Percentiles rank a stretch among this genome's conserved stretches.
phyloP scores from a whole-genome alignment of 169 alveolate species.

The Cryptosporidium baileyi region DNA sequence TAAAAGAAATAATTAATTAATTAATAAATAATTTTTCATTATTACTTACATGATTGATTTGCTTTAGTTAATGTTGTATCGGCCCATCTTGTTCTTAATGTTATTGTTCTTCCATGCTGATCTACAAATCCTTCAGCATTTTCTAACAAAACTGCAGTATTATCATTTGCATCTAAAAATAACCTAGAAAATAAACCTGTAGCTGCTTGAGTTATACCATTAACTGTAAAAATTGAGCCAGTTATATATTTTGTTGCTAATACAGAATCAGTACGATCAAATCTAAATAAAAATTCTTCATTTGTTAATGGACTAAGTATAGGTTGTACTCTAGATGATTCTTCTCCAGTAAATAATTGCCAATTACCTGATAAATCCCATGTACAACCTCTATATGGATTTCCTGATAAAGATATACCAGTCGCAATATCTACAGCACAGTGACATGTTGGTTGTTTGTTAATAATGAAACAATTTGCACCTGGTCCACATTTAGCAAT shows the following conservation, averaged over 20 bases:
- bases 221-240: slow-evolving; percentile 74
- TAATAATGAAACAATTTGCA: slow-evolving; percentile 74
- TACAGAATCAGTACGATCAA: slow-evolving; percentile 75
- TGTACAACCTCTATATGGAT: slow-evolving; percentile 79
- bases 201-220: slow-evolving; percentile 72
- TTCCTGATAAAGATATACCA: slow-evolving; percentile 76
- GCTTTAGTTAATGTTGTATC: slow-evolving; percentile 66
- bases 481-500: slow-evolving; percentile 78
- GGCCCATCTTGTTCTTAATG: slow-evolving; percentile 71
- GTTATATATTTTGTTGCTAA: slow-evolving; percentile 72
- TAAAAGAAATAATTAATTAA: not conserved
- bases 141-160: slow-evolving; percentile 73
- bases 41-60: slow-evolving; percentile 63
- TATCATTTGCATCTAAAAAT: slow-evolving; percentile 74
- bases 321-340: slow-evolving; percentile 59
- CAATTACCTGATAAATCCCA: slow-evolving; percentile 79
- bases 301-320: slow-evolving; percentile 72
- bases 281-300: slow-evolving; percentile 73
- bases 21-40: not conserved
- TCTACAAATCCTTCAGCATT: slow-evolving; percentile 76
- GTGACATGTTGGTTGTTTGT: slow-evolving; percentile 76
- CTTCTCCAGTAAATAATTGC: slow-evolving; percentile 73
- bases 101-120: slow-evolving; percentile 73
- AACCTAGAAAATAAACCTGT: slow-evolving; percentile 70
- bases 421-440: slow-evolving; percentile 75